These are phyloP conservation scores for Mortierella alpina DNA, from an alignment of 192 early-diverging fungal species.

Conservation along the genomic window DNA sequence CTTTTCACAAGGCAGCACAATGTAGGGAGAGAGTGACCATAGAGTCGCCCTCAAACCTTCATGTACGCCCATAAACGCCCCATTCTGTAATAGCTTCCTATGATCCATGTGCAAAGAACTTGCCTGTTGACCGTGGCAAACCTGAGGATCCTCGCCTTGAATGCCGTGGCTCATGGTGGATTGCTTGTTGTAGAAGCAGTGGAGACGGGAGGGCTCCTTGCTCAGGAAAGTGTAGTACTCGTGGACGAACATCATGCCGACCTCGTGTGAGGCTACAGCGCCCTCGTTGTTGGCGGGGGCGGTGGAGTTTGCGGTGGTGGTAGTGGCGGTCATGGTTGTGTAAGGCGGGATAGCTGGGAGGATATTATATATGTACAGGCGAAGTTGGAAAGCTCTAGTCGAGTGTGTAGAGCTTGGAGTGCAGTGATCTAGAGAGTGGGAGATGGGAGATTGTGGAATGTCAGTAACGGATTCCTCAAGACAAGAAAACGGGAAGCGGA, in stretches of 20 bases:
- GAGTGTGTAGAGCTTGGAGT: background rate
- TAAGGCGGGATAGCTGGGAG: background rate
- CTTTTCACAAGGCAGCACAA: no score
- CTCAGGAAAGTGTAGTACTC: slow-evolving; percentile 95
- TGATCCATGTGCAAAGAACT: slow-evolving; percentile 12
- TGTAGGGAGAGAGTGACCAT: background rate
- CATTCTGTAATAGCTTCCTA: background rate
- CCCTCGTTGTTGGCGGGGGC: slow-evolving; percentile 22
- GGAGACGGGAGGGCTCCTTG: slow-evolving; percentile 80
- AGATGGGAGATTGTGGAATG: slow-evolving; percentile 7
- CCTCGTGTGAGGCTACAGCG: slow-evolving; percentile 67
- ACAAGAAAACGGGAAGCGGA: background rate
- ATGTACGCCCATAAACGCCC: background rate
- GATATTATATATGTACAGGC: slow-evolving; percentile 30
- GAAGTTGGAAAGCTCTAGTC: background rate
- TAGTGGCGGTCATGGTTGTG: slow-evolving; percentile 34
- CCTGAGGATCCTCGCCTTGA: slow-evolving; percentile 78
- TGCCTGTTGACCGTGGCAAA: slow-evolving; percentile 80
- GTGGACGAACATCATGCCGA: slow-evolving; percentile 94
- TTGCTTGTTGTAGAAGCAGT: slow-evolving; percentile 90
- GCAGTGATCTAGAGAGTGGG: slow-evolving; percentile 10
- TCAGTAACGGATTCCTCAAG: slow-evolving; percentile 11
- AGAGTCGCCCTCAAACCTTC: background rate
- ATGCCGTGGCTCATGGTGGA: slow-evolving; percentile 85
- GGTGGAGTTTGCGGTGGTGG: slow-evolving; percentile 48